Evolutionary conservation across 2,329 filamentous ascomycete genomes (phyloP).

Genomic region (Colletotrichum navitas): DNA sequence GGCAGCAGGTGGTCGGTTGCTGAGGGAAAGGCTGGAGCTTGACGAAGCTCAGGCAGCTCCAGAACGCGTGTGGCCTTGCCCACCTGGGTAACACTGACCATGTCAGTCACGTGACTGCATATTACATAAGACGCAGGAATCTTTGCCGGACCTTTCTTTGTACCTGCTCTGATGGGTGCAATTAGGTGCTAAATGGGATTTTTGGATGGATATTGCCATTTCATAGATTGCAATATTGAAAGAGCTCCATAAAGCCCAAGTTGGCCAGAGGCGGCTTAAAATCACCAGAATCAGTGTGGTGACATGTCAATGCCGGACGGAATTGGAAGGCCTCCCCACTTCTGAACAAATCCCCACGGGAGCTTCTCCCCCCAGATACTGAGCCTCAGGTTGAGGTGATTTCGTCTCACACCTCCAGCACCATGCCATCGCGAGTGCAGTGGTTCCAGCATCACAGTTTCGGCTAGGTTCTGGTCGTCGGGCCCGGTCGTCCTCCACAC

Average conservation of each 20-base stretch:
- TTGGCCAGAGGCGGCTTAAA: not conserved
- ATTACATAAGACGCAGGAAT: not conserved
- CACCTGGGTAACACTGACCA: conserved; percentile 40
- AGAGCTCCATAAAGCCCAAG: not conserved
- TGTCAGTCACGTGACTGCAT: conserved; percentile 42
- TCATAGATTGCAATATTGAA: not conserved
- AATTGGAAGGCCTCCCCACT: not conserved
- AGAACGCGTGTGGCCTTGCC: conserved; percentile 54
- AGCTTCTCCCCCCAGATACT: not conserved
- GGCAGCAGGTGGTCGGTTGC: conserved; percentile 22
- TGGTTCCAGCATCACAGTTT: conserved; percentile 1
- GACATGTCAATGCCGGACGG: not conserved
- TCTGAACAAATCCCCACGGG: not conserved
- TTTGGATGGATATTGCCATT: not conserved
- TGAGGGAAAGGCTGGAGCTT: conserved; percentile 52
- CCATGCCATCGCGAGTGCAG: not conserved
- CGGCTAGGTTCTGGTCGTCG: not conserved
- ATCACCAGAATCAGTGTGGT: not conserved
- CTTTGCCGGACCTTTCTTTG: too few relatives aligned
- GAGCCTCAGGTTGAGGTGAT: not conserved
- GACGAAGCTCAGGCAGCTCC: conserved; percentile 61
- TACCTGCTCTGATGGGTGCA: not conserved
- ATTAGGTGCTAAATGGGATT: not conserved
- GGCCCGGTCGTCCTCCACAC: not conserved
- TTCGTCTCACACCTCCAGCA: not conserved